Evolutionary conservation across 2,329 filamentous ascomycete genomes (phyloP), one percentile per base, ranked within the genome.

Genomic region (Colletotrichum eremochloae): DNA sequence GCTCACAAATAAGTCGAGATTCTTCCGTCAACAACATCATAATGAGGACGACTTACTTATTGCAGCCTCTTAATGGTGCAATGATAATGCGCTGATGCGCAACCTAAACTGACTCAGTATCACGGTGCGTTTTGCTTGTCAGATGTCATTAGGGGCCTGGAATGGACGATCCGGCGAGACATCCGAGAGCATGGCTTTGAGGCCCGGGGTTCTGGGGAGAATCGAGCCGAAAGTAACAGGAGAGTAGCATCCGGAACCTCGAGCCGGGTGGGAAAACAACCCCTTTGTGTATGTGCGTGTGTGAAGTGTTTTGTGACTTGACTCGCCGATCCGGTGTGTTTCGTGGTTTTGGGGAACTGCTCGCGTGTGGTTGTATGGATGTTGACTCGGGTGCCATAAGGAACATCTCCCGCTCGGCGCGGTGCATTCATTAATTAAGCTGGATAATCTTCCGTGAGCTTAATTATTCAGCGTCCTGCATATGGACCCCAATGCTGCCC

Each of bases 361-460:
- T 9, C 46, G 52, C n/a, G 36, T 53, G 61, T 36, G 24, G 40
- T n/a, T 48, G 46, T 20, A 48, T 9, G 20, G 8, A 36, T 52
- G 40, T 24, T 52, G 46, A 52, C 33, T 63, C 52, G 20, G 7
- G 44, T 24, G n/a, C 20, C 24, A 6, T 14, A 2, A 18, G 46
- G n/a, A 29, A 31, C 14, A 52, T 40, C 44, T 40, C 36, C 61
- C 61, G 44, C 15, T 24, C 40, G 31, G 44, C 48, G 15, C 36
- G 58, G 46, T 5, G 12, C 33, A 12, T 62, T 62, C 44, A 62
- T 50, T 53, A 63, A 42, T n/a, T 24, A 12, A 24, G 46, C 2
- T 42, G 61, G 38, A 53, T 63, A 31, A 52, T 53, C n/a, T 33
- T n/a, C 62, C 38, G 50, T 5, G 38, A 64, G 50, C 40, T 64